These are phyloP conservation scores for Quercus lobata DNA, from an alignment of 331 rosid genomes.

Conservation along the genomic window DNA sequence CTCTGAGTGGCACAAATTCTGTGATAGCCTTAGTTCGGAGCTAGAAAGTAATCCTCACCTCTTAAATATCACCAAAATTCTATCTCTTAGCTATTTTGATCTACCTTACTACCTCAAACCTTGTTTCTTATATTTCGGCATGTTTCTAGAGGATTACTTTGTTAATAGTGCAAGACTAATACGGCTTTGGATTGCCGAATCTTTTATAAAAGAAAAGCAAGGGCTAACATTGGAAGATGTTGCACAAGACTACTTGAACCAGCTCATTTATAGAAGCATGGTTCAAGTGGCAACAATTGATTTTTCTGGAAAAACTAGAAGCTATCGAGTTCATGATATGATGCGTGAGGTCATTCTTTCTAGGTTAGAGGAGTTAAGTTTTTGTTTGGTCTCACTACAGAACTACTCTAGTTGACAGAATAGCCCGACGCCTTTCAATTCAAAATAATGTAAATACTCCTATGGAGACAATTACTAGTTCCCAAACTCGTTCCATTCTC, in stretches of 20 bases:
- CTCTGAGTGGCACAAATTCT: too few species aligned
- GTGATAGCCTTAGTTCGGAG: too few species aligned
- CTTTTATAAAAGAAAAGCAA: background rate
- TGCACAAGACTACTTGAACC: too few species aligned
- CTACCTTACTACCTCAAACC: background rate
- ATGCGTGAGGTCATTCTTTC: too few species aligned
- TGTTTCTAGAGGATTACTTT: background rate
- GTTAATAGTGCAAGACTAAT: background rate
- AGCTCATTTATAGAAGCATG: background rate
- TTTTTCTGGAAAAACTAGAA: background rate
- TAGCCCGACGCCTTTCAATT: too few species aligned
- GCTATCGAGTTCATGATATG: background rate
- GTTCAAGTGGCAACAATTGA: background rate
- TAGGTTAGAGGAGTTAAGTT: too few species aligned
- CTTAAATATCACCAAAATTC: background rate
- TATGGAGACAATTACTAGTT: too few species aligned
- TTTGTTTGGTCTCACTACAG: too few species aligned
- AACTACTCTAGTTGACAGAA: too few species aligned
- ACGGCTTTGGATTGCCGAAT: background rate
- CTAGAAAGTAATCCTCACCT: background rate
- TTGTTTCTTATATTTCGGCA: too few species aligned
- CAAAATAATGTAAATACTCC: too few species aligned
- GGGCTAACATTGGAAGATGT: background rate
- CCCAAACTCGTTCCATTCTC: too few species aligned
- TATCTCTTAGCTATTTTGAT: background rate